These are phyloP conservation scores for Skeletonema menzelii DNA, from an alignment of 108 stramenopile genomes.

Conservation along the genomic window DNA sequence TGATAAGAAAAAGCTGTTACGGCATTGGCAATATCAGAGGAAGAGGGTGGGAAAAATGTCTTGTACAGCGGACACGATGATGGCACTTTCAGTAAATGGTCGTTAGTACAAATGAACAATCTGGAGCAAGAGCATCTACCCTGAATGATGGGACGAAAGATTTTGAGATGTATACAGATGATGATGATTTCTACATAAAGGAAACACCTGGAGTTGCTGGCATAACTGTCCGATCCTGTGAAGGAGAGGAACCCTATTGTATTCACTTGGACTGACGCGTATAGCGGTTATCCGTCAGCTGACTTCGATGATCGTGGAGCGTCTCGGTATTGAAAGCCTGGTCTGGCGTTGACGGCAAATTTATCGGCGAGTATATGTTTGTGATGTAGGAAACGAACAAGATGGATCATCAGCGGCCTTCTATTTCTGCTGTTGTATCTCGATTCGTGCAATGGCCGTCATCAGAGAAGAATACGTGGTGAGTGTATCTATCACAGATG, in stretches of 20 bases:
- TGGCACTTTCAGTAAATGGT: constrained; percentile 45
- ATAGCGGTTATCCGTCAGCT: constrained; percentile 12
- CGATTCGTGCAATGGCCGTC: constrained; percentile 35
- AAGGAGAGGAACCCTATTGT: constrained; percentile 9
- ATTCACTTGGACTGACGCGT: constrained; percentile 37
- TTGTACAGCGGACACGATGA: constrained; percentile 43
- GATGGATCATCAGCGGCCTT: constrained; percentile 17
- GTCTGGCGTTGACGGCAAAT: constrained; percentile 24
- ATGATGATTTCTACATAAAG: constrained; percentile 1
- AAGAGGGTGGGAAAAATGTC: constrained; percentile 34
- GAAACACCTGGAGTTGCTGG: constrained; percentile 33
- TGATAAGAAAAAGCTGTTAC: constrained; percentile 31
- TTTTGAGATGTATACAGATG: neutral
- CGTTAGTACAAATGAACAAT: constrained; percentile 12
- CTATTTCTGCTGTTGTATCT: constrained; percentile 42
- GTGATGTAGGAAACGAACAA: constrained; percentile 32
- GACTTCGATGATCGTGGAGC: constrained; percentile 24
- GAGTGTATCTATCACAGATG: constrained; percentile 17
- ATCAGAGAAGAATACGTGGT: constrained; percentile 7
- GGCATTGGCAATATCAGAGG: constrained; percentile 35
- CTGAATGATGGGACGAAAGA: constrained; percentile 17
- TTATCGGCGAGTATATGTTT: constrained; percentile 1
- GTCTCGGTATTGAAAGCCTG: constrained; percentile 17
- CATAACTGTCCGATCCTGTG: constrained; percentile 16
- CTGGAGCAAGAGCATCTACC: constrained; percentile 38